Evolutionary conservation across 192 early-diverging fungal genomes (phyloP), one percentile per base, ranked within the genome.

Genomic region (Coemansia pectinata): DNA sequence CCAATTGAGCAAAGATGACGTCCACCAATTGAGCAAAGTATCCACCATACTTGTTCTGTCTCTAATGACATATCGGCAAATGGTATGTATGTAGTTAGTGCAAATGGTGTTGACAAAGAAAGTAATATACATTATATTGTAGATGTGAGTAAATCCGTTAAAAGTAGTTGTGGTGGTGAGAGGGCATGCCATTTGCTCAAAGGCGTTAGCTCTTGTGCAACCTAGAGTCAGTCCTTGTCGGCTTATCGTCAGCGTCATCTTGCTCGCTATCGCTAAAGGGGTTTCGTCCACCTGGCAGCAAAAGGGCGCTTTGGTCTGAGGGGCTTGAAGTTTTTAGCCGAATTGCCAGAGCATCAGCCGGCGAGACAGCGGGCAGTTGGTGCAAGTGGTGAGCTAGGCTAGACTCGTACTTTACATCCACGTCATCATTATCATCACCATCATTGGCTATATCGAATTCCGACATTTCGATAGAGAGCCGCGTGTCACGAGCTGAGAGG

Each of bases 401-500:
- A n/a, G 29, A 29, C 39, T 29, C 50, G 58, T 61, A 27, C 17
- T 48, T 33, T 1, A 34, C 23, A 36, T 61, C 40, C 39, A 47
- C 23, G 33, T 62, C 39, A 17, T 41, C 25, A 5, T 19, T 12
- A 25, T 27, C 50, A 14, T 70, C 60, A 14, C 58, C 64, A 19
- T 25, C 62, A 45, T 74, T 66, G 66, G 38, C 59, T 1, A 61
- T 2, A 21, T 74, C 66, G 68, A 80, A 72, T 33, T 74, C 76
- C 4, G 66, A 50, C 63, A 75, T 45, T 14, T 77, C 80, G 23
- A 69, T 62, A 34, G 80, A 77, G 6, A 66, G 21, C 41, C 60
- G 70, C 10, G 65, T 36, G 14, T 47, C 69, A 11, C 38, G 69
- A 40, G 53, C 52, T 12, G 44, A 55, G 62, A 61, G 34, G 63